These are phyloP conservation scores for Volvox africanus DNA, from an alignment of 139 green algal genomes.

Conservation along the genomic window DNA sequence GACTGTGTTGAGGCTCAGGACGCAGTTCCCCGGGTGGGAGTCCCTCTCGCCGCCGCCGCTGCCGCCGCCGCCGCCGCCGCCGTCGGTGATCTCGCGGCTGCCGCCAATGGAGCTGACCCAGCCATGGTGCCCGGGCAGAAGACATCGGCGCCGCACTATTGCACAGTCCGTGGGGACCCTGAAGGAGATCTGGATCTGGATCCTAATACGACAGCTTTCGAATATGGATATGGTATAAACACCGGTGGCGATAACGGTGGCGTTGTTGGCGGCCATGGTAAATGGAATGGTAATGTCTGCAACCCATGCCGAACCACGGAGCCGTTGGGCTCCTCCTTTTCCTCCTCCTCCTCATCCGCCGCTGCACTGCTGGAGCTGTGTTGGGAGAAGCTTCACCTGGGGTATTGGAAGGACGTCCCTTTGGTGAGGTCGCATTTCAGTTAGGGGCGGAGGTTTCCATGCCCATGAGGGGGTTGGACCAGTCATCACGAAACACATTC, in stretches of 20 bases:
- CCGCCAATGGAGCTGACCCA: background rate
- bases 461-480: too few relatives aligned
- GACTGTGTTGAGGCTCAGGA: too few relatives aligned
- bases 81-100: background rate
- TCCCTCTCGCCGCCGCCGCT: background rate
- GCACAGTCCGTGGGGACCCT: too few relatives aligned
- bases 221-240: background rate
- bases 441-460: too few relatives aligned
- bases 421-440: constrained; percentile 46
- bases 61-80: too few relatives aligned
- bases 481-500: too few relatives aligned
- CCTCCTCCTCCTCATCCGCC: background rate
- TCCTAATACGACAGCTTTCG: background rate
- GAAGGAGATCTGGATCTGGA: too few relatives aligned
- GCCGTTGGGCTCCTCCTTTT: background rate
- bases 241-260: background rate
- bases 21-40: background rate
- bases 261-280: background rate
- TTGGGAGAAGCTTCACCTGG: constrained; percentile 92
- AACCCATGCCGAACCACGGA: background rate
- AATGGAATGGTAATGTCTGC: background rate
- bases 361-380: constrained; percentile 46
- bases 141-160: too few relatives aligned
- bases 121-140: too few relatives aligned
- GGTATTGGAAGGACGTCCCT: constrained; percentile 83